These are phyloP conservation scores for Trichosporon coremiiforme DNA, from an alignment of 1,284 basidiomycete genomes.

Conservation along the genomic window DNA sequence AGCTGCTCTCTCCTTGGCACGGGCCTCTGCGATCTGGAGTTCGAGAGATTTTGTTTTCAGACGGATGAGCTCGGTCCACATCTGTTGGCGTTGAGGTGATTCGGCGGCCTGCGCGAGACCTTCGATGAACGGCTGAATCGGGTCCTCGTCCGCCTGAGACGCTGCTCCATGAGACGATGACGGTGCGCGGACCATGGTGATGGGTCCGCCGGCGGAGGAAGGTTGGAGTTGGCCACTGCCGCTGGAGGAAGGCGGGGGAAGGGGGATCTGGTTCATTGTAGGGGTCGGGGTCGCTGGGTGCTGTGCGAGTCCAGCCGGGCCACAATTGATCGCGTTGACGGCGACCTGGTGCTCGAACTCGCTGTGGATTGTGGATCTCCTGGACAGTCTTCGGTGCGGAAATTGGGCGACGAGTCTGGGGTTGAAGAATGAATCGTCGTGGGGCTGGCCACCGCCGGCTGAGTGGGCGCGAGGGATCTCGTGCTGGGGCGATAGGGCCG, in stretches of 20 bases:
- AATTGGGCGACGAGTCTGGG: conserved; percentile 25
- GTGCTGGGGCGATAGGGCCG: conserved; percentile 18
- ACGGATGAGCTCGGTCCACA: conserved; percentile 51
- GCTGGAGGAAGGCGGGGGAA: conserved; percentile 1
- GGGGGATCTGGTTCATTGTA: conserved; percentile 6
- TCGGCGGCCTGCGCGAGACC: conserved; percentile 32
- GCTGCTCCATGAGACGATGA: neutral
- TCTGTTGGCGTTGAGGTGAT: conserved; percentile 36
- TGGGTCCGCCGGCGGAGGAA: neutral
- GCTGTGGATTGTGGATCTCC: conserved; percentile 6
- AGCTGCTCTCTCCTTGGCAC: conserved; percentile 48
- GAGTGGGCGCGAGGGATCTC: conserved; percentile 37
- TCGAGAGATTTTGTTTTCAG: conserved; percentile 49
- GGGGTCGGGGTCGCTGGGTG: neutral
- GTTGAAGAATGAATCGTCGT: conserved; percentile 28
- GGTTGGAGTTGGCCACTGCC: conserved; percentile 14
- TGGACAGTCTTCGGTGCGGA: conserved; percentile 17
- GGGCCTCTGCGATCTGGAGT: conserved; percentile 53
- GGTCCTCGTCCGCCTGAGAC: conserved; percentile 27
- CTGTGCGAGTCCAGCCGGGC: neutral
- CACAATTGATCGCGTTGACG: conserved; percentile 13
- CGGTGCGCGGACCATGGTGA: conserved; percentile 22
- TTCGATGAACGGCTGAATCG: conserved; percentile 30
- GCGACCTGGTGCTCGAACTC: conserved; percentile 18
- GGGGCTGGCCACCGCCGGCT: conserved; percentile 30